Base-by-base conservation (phyloP, 176 grass and related monocot genomes). In the Dendrocalamus sinicus region DNA sequence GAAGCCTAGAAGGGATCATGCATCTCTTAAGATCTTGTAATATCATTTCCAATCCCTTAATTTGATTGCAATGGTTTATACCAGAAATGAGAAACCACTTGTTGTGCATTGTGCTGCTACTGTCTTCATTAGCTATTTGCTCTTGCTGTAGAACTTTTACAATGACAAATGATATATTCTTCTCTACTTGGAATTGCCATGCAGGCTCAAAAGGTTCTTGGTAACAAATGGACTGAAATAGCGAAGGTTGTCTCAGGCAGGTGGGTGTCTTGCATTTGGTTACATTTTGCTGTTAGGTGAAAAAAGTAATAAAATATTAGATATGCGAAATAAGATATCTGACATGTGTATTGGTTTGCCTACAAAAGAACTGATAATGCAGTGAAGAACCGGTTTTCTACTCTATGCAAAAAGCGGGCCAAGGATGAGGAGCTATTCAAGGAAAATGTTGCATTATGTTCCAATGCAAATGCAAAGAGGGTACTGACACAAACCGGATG, bases 151-250 rank as follows among this genome's bases (percentile, higher is more conserved):
- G 13, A 78, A 30, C 32, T 48, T 60, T 70, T 72, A 17, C 37
- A 78, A 10, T 53, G 19, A 51, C 23, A 8, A 70, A 70, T 28
- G 19, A 50, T 81, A 24, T 47, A 84, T 81, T 83, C 4, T 72
- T 88, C 69, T 44, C 87, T 35, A 62, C 61, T n/a, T 85, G 24
- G 74, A 79, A 67, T 68, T 92, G 9, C 71, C 78, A 51, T 89
- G 61, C 87, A 96, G 97, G 94, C 94, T 76, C 97, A 99, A 84
- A 99, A 94, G 83, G 73, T 92, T 88, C 85, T 96, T 50, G 96
- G 96, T 51, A 99, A 99, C 78, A 94, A 79, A 88, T 96, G 92
- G 96, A 99, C 96, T 85, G 96, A 99, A 83, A 99, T 99, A 70
- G 94, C 93, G n/a, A 99, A 99, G 66, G 92, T 99, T 62, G 93